Percentiles rank a stretch among this genome's conserved stretches.
Conservation (phyloP, 139 green algal genomes). For the Pseudopediastrum boryanum region DNA sequence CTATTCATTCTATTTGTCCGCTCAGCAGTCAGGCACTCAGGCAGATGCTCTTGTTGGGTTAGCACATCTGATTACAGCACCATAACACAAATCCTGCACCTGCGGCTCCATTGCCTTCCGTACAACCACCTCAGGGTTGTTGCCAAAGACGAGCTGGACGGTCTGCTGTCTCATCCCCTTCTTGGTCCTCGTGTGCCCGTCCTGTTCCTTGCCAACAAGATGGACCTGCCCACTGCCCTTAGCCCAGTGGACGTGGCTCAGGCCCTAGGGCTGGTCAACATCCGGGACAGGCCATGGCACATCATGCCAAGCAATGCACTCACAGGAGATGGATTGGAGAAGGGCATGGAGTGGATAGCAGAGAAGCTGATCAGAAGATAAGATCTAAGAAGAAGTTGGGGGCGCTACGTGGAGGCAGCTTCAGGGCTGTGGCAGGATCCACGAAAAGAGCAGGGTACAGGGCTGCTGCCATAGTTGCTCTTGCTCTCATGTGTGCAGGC, state of each 20-base stretch:
- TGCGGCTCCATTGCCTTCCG: not conserved
- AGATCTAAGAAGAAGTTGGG: no score
- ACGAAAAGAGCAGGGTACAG: no score
- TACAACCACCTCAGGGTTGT: constrained; percentile 62
- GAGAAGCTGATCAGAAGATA: constrained; percentile 46
- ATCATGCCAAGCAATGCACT: constrained; percentile 81
- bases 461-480: no score
- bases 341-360: constrained; percentile 78
- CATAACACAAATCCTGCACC: not conserved
- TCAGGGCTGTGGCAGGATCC: not conserved
- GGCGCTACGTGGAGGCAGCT: not conserved
- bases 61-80: not conserved
- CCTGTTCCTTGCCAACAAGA: constrained; percentile 86
- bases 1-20: no score
- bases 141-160: constrained; percentile 70
- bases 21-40: not conserved
- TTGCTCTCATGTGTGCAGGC: no score
- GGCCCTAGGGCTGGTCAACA: constrained; percentile 68
- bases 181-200: constrained; percentile 57
- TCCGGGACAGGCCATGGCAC: constrained; percentile 78
- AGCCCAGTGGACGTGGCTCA: constrained; percentile 71
- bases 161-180: constrained; percentile 59
- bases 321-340: constrained; percentile 74
- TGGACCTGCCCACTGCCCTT: constrained; percentile 71
- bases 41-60: not conserved